Evolutionary conservation across 306 rosid species (phyloP), one percentile per base, ranked within the genome.

Genomic region (Pyrus pyrifolia): DNA sequence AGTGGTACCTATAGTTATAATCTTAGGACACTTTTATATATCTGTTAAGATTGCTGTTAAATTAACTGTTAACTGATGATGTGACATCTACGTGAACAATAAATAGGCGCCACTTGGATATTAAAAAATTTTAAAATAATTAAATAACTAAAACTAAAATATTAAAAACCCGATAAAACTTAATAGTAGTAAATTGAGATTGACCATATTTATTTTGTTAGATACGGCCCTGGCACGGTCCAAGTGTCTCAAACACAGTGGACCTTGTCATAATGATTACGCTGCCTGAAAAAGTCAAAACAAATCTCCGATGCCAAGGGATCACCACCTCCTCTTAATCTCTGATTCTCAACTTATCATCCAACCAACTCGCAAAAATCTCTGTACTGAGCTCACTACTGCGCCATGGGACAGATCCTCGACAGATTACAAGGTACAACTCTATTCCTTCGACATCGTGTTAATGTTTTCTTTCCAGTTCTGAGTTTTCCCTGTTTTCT

Each of bases 341-440:
- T 51, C 55, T 51, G 17, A 49, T 23, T 65, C 22, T 59, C 23
- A 6, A 23, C n/a, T 75, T 8, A 45, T 58, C 45, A 4, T 42
- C 59, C 10, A 17, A 40, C n/a, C n/a, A 45, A 23, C 38, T 19
- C n/a, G 4, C 46, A 62, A 25, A 40, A 22, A 14, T 4, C 65
- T 51, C 13, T 19, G 52, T 57, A 49, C 29, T 61, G 55, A 59
- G 33, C 38, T 21, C 70, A 68, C 25, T 68, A 40, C 66, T 38
- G 14, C 57, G 45, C 55, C 81, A 91, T 91, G 93, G 91, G 93
- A 65, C 91, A 89, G 79, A 31, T 87, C 64, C 71, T 91, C 18
- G 82, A 82, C 71, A 83, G 61, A 68, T n/a, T 91, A 22, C 82
- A 83, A 74, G 96, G 96, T 87, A 80, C 17, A 70, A 25, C 23